Evolutionary conservation across 768 basidiomycete species (phyloP).

Genomic region (Multifurca ochricompacta): DNA sequence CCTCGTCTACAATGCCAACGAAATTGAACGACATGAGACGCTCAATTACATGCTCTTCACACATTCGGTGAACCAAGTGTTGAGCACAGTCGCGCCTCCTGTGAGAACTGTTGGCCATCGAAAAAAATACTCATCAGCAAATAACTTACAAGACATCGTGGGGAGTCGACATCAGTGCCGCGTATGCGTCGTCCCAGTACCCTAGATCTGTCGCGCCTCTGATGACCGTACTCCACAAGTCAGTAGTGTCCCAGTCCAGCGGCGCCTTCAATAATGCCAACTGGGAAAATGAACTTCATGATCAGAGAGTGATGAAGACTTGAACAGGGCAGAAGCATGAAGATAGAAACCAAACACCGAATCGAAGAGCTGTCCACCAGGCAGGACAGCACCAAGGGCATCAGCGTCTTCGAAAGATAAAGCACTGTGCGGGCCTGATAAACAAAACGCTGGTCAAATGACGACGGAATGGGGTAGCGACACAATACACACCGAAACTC

Average conservation of each 20-base stretch:
- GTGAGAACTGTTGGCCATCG: slow-evolving; percentile 9
- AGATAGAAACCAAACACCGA: slow-evolving; percentile 70
- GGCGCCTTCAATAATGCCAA: slow-evolving; percentile 70
- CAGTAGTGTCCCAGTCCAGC: slow-evolving; percentile 43
- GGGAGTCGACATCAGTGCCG: slow-evolving; percentile 63
- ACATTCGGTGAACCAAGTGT: slow-evolving; percentile 85
- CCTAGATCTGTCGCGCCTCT: slow-evolving; percentile 66
- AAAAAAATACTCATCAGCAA: not conserved
- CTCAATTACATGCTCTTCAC: slow-evolving; percentile 77
- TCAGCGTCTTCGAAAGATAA: slow-evolving; percentile 55
- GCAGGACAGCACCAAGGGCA: slow-evolving; percentile 54
- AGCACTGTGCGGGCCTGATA: slow-evolving; percentile 41
- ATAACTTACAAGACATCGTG: slow-evolving; percentile 68
- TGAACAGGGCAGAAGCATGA: slow-evolving; percentile 72
- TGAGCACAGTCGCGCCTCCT: slow-evolving; percentile 80
- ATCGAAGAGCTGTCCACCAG: slow-evolving; percentile 45
- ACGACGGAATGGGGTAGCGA: not conserved
- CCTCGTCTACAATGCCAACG: slow-evolving; percentile 73
- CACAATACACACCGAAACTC: slow-evolving; percentile 52
- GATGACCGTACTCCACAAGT: slow-evolving; percentile 77
- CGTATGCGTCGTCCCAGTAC: slow-evolving; percentile 83
- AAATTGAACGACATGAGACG: slow-evolving; percentile 79
- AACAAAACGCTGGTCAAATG: slow-evolving; percentile 16
- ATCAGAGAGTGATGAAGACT: slow-evolving; percentile 41
- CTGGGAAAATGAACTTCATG: slow-evolving; percentile 68